Evolutionary conservation across 83 land plant species (phyloP), one percentile per base, ranked within the genome.

Genomic region (Isoetes engelmannii): DNA sequence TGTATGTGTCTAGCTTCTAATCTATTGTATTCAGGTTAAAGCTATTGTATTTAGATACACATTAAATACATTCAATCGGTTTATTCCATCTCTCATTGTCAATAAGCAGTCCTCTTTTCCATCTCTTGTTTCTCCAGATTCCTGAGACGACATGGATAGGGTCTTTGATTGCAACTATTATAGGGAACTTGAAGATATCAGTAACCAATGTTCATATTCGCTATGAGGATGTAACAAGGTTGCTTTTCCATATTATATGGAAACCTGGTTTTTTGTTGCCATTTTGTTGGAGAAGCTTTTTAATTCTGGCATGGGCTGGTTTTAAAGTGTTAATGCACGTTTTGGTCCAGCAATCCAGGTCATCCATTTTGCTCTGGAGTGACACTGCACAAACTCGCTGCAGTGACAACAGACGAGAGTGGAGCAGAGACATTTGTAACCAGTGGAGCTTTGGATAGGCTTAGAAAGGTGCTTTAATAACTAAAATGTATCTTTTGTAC

Each of bases 141-240:
- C 72, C 96, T 66, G 71, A 74, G 72, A 79, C 86, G 67, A 90
- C 99, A 20, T 95, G 99, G 99, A 64, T 95, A 56, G 81, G 89
- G 46, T 88, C 92, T 69, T 73, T 91, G 4, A 77, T 95, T 77
- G 82, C 94, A 21, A 95, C 99, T 5, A 84, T 95, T 50, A 86
- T 95, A 69, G 99, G 99, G 45, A 95, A 95, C 69, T 79, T 95
- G 47, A 91, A 95, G 80, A 84, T 95, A 12, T 79, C 97, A 9
- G 86, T 95, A 62, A 95, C 89, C 78, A 95, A 95, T 82, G 83
- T 95, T 56, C 99, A 95, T 75, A 84, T 95, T 66, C 84, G 99
- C 73, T 95, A 95, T 76, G 99, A 95, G 64, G 99, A 95, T 65
- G 67, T 72, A 17, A 74, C 80, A 37, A 95, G 94, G 99, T 92